These are phyloP conservation scores for Trichosporon coremiiforme DNA, from an alignment of 1,284 basidiomycete genomes.

Conservation along the genomic window DNA sequence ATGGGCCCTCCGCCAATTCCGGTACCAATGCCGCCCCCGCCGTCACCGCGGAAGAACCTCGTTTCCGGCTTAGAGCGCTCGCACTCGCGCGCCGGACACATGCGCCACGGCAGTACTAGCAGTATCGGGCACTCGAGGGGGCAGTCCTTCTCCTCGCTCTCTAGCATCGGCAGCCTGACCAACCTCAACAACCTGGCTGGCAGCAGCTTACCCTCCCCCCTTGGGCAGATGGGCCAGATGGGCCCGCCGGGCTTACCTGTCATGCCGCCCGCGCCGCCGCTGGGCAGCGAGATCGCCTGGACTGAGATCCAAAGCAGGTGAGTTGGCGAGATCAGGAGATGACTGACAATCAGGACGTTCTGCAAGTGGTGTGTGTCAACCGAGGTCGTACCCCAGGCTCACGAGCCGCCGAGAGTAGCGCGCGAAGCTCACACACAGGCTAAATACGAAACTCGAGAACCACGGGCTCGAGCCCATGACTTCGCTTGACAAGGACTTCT, in stretches of 20 bases:
- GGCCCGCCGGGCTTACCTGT: conserved; percentile 3
- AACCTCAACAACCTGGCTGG: neutral
- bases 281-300: conserved; percentile 32
- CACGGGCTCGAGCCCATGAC: conserved; percentile 86
- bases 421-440: conserved; percentile 61
- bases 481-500: conserved; percentile 85
- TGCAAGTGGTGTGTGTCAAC: conserved; percentile 50
- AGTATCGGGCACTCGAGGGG: conserved; percentile 19
- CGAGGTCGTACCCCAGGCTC: no score
- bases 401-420: no score
- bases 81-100: conserved; percentile 21
- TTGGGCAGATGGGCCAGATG: conserved; percentile 1
- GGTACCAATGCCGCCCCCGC: conserved; percentile 1
- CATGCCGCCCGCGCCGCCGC: conserved; percentile 18
- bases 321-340: neutral
- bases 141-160: neutral
- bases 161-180: neutral
- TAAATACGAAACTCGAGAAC: conserved; percentile 90
- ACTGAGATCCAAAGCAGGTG: conserved; percentile 32
- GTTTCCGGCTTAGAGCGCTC: conserved; percentile 23
- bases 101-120: neutral
- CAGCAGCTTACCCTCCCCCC: neutral
- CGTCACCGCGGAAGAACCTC: conserved; percentile 15
- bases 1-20: conserved; percentile 2
- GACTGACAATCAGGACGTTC: conserved; percentile 45